Evolutionary conservation across 1,139 yeast species (phyloP), one percentile per base, ranked within the genome.

Genomic region (Geotrichum fermentans): DNA sequence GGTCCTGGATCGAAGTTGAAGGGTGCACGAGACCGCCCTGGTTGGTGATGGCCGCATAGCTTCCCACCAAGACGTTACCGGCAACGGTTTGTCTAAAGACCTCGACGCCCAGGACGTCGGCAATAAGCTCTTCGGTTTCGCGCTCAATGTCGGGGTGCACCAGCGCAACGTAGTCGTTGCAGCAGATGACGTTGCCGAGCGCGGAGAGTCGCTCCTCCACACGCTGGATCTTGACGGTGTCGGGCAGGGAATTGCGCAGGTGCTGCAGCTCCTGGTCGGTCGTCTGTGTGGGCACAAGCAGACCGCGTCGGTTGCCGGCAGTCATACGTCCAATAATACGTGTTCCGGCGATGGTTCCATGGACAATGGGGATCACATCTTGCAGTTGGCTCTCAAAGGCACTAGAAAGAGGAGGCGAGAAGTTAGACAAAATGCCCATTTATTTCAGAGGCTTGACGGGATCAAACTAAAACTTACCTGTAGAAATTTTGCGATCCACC

Each of bases 191-290:
- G 62, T 94, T 94, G 60, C 99, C 99, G 57, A 94, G 74, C 10
- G 99, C 98, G 43, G 96, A 85, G 58, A 94, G 75, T 65, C 98
- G 81, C 73, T 94, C 99, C 72, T 94, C 98, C 40, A 94, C 96
- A 70, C 99, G 81, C 73, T 94, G 98, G 61, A 94, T 88, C 71
- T 86, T 89, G 58, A 94, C 97, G 45, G 83, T 71, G 62, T 94
- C 98, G n/a, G 99, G 99, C 61, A 94, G 78, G 55, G 96, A 83
- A 74, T 94, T 94, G 78, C 99, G 81, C 65, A 94, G 74, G 71
- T 94, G 98, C 83, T 89, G 94, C 61, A 94, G 80, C 71, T 94
- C 99, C 72, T 92, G 98, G 69, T 94, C 99, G n/a, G 97, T 88
- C 46, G 98, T 94, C 70, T 90, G 96, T 26, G 95, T 87, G 54